Evolutionary conservation across 257 asterid species (phyloP).

Genomic region (Galeopsis tetrahit): DNA sequence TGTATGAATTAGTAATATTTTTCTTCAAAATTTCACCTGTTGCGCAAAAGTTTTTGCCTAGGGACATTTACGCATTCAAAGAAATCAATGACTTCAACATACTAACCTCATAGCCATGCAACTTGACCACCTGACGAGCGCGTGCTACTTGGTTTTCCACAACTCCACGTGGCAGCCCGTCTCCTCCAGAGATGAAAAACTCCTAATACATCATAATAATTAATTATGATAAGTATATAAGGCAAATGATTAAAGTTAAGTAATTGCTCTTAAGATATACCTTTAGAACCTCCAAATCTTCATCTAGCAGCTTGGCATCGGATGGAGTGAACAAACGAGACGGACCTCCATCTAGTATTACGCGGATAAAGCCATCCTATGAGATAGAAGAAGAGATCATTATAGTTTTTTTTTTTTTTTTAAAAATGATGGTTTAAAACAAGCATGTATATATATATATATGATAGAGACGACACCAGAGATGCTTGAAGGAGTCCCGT

Average conservation of each 20-base stretch:
- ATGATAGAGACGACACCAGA: conserved; percentile 55
- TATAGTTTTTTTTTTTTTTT: conserved; percentile 1
- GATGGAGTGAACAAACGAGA: conserved; percentile 70
- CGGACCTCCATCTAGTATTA: conserved; percentile 88
- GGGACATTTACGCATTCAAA: neutral
- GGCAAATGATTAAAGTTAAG: conserved; percentile 2
- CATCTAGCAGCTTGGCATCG: conserved; percentile 87
- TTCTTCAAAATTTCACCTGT: no score
- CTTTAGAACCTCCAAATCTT: conserved; percentile 89
- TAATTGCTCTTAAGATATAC: conserved; percentile 38
- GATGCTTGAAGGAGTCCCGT: conserved; percentile 98
- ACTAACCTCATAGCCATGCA: conserved; percentile 88
- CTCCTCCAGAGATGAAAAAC: conserved; percentile 97
- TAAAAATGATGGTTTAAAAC: conserved; percentile 14
- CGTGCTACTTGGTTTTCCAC: conserved; percentile 95
- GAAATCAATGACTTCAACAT: neutral
- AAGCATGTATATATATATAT: neutral
- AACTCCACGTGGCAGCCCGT: conserved; percentile 98
- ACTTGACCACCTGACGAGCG: conserved; percentile 71
- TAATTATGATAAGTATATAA: neutral
- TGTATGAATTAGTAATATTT: no score
- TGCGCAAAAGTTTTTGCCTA: no score
- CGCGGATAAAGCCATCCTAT: conserved; percentile 91
- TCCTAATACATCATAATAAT: conserved; percentile 50
- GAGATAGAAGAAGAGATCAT: conserved; percentile 23